These are phyloP conservation scores for Penicillium sp. DNA, from an alignment of 2,329 filamentous ascomycete genomes.

Conservation along the genomic window DNA sequence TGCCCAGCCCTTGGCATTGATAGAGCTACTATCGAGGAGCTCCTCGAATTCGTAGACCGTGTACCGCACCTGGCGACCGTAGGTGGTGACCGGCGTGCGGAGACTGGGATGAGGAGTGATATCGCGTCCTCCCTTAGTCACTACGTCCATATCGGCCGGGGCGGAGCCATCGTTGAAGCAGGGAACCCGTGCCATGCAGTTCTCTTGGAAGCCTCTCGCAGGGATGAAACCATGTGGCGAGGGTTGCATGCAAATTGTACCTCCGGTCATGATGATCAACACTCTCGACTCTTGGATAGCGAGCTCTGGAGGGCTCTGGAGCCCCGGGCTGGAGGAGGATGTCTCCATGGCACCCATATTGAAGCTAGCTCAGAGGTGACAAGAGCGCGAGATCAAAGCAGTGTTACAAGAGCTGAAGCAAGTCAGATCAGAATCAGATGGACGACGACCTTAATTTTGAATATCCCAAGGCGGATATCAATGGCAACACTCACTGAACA, in stretches of 20 bases:
- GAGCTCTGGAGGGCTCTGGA: constrained; percentile 27
- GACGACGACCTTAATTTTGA: neutral
- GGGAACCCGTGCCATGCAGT: constrained; percentile 77
- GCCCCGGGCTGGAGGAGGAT: constrained; percentile 29
- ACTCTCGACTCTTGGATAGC: constrained; percentile 73
- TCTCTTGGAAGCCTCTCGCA: constrained; percentile 76
- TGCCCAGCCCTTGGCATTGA: constrained; percentile 83
- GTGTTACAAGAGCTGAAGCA: neutral
- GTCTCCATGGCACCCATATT: constrained; percentile 29
- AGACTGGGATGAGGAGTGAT: constrained; percentile 66
- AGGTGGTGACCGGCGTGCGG: constrained; percentile 77
- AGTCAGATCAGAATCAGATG: neutral
- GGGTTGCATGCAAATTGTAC: constrained; percentile 83
- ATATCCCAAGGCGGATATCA: neutral
- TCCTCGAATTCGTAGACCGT: constrained; percentile 82
- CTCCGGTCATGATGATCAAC: constrained; percentile 85
- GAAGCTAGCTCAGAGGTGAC: neutral
- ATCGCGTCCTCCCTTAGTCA: constrained; percentile 54
- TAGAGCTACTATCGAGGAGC: constrained; percentile 85
- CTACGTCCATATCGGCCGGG: constrained; percentile 59
- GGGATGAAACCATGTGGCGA: constrained; percentile 80
- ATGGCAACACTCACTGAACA: neutral
- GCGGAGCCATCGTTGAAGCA: constrained; percentile 80
- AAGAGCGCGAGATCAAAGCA: neutral
- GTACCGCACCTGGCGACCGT: constrained; percentile 80